phyloP scores from a whole-genome alignment of 2,329 filamentous ascomycete genomes.

The Nigrospora sphaerica region DNA sequence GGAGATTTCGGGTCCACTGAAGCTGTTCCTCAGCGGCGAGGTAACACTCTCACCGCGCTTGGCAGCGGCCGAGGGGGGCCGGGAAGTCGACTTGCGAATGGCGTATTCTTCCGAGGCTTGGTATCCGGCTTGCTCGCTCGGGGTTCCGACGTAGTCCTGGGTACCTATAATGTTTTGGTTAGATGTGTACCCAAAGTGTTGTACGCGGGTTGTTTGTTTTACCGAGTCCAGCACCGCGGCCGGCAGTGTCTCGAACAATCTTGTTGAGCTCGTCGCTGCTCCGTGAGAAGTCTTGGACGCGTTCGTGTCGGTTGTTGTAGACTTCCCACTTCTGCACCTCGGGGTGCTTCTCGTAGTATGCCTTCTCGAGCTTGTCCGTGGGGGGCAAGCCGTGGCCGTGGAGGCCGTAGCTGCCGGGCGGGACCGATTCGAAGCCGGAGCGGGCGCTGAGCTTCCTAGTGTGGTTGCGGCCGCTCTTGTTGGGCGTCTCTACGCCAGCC shows the following conservation, averaged over 20 bases:
- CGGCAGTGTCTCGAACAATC: conserved; percentile 69
- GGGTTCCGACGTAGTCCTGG: conserved; percentile 60
- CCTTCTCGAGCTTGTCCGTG: conserved; percentile 78
- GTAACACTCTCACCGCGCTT: conserved; percentile 23
- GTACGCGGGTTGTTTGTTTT: conserved; percentile 22
- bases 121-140: conserved; percentile 86
- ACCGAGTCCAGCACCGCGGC: conserved; percentile 44
- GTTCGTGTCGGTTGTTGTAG: conserved; percentile 46
- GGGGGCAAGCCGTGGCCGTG: conserved; percentile 76
- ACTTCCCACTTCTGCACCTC: conserved; percentile 72
- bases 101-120: conserved; percentile 79
- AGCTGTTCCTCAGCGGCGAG: conserved; percentile 23
- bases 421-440: conserved; percentile 55
- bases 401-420: conserved; percentile 86
- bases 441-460: conserved; percentile 66
- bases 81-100: conserved; percentile 67
- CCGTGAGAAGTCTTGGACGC: conserved; percentile 69
- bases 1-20: conserved; percentile 13
- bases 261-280: conserved; percentile 86
- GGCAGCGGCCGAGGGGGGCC: conserved; percentile 37
- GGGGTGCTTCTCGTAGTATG: conserved; percentile 89
- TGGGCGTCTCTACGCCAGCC: conserved; percentile 26
- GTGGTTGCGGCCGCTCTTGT: conserved; percentile 46
- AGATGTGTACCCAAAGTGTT: conserved; percentile 21
- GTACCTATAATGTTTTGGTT: conserved; percentile 45